Percentiles rank a stretch among this genome's conserved stretches.
phyloP scores from a whole-genome alignment of 2,329 filamentous ascomycete species.

The Colletotrichum chlorophyti region DNA sequence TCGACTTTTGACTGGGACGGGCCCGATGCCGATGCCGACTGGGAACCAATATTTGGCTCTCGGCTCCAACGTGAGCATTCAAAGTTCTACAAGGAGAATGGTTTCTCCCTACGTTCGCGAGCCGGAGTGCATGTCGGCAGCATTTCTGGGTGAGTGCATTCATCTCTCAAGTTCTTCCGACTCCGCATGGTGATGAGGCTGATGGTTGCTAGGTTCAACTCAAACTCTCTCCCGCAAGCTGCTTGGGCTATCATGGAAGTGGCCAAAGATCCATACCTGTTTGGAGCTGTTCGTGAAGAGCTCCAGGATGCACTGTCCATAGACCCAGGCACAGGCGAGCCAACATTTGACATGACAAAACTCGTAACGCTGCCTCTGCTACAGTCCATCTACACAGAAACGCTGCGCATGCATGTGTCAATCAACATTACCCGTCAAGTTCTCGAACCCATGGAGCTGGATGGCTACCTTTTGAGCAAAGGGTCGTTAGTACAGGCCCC shows the following conservation, averaged over 20 bases:
- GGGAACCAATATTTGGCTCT: constrained; percentile 38
- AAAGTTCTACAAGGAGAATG: constrained; percentile 29
- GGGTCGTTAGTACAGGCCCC: constrained; percentile 32
- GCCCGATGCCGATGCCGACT: constrained; percentile 29
- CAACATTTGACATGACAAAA: constrained; percentile 28
- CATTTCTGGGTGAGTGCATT: neutral
- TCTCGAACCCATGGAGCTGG: constrained; percentile 23
- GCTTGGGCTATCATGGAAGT: constrained; percentile 38
- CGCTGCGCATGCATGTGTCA: constrained; percentile 33
- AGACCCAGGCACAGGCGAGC: constrained; percentile 18
- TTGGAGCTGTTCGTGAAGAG: constrained; percentile 32
- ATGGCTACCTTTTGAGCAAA: constrained; percentile 27
- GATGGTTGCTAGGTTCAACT: constrained; percentile 28
- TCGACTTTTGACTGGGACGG: constrained; percentile 30
- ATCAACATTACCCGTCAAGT: constrained; percentile 35
- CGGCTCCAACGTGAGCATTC: constrained; percentile 31
- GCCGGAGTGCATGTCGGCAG: constrained; percentile 16
- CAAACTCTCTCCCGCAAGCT: constrained; percentile 36
- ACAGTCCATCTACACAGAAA: constrained; percentile 36
- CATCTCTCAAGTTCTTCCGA: too few relatives aligned
- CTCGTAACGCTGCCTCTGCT: constrained; percentile 33
- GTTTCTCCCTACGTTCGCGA: constrained; percentile 25
- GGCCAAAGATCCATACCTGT: constrained; percentile 32
- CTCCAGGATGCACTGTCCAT: constrained; percentile 3
- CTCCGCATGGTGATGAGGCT: too few relatives aligned